Evolutionary conservation across 2,329 filamentous ascomycete genomes (phyloP), one percentile per base, ranked within the genome.

Genomic region (Arthrocladium fulminans): DNA sequence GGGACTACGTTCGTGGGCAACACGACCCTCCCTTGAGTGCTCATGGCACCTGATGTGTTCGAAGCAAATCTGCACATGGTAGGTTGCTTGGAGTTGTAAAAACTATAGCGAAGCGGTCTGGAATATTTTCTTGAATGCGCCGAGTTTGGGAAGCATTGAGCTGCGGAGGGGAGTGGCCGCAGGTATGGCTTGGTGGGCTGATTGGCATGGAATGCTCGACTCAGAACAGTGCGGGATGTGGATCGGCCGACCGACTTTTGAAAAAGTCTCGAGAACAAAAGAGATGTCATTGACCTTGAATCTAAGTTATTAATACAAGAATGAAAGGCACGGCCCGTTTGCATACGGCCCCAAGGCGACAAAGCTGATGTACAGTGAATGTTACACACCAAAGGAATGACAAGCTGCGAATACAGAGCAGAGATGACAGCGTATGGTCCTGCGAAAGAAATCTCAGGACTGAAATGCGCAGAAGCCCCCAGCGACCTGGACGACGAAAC

Each of bases 1-100:
- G 90, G 89, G 66, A 90, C 84, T 61, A 96, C 88, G 63, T 96
- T 94, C 68, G 83, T 81, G 45, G 90, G 92, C 59, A 97, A 76
- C 56, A 97, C 83, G 73, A 94, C 85, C 60, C 90, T 83, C 37
- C 54, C 54, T 44, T 53, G 51, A 27, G 55, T 52, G 20, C 34
- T 57, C 39, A 48, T 49, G 42, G 41, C 47, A 35, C 57, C 57
- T 13, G 57, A 48, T 20, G 51, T 51, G 48, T 57, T 55, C 9
- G 55, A 54, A 50, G 50, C 53, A 50, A 54, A 55, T 39, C 55
- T 51, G 39, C 57, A 57, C 57, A 59, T 59, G 32, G 40, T 56
- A 37, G 48, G 19, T 46, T 20, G 41, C 17, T 44, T 44, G 43
- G 61, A 58, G 38, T 58, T 57, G 42, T 65, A 63, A 29, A 61